Evolutionary conservation across 306 rosid genomes (phyloP).

Genomic region (Macrotyloma uniflorum): DNA sequence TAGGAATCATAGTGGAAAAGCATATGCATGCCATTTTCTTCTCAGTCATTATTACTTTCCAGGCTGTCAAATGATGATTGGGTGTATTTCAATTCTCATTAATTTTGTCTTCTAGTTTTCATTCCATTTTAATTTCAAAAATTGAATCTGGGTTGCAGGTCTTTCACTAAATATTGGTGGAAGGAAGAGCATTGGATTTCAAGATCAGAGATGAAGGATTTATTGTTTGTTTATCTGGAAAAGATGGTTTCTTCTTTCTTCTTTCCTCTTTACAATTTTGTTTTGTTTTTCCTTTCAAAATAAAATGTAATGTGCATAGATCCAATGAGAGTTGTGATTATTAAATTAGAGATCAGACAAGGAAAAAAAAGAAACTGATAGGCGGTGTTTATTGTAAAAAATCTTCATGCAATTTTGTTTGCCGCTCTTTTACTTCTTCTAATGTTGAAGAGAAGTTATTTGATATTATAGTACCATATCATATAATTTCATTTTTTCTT

Average conservation of each 20-base stretch:
- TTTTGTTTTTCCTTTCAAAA: constrained; percentile 16
- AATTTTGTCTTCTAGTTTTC: background rate
- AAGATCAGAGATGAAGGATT: constrained; percentile 60
- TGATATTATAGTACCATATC: background rate
- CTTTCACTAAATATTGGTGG: constrained; percentile 32
- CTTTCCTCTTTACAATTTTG: constrained; percentile 41
- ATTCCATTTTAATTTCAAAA: constrained; percentile 7
- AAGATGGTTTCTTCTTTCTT: constrained; percentile 37
- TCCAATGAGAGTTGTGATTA: constrained; percentile 40
- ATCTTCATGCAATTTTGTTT: constrained; percentile 47
- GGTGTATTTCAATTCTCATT: background rate
- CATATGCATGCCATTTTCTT: constrained; percentile 10
- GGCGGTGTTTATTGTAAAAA: constrained; percentile 36
- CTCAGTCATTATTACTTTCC: background rate
- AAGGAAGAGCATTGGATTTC: constrained; percentile 55
- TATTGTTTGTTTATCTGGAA: constrained; percentile 17
- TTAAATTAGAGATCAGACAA: constrained; percentile 27
- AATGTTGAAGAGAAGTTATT: constrained; percentile 35
- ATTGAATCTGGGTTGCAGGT: constrained; percentile 51
- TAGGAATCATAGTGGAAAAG: background rate
- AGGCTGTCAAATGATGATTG: background rate
- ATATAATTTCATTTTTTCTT: constrained; percentile 1
- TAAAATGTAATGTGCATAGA: constrained; percentile 50
- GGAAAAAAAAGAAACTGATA: constrained; percentile 27
- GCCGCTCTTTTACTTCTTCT: constrained; percentile 29